These are phyloP conservation scores for Trametes villosa DNA, from an alignment of 768 basidiomycete species.

Conservation along the genomic window DNA sequence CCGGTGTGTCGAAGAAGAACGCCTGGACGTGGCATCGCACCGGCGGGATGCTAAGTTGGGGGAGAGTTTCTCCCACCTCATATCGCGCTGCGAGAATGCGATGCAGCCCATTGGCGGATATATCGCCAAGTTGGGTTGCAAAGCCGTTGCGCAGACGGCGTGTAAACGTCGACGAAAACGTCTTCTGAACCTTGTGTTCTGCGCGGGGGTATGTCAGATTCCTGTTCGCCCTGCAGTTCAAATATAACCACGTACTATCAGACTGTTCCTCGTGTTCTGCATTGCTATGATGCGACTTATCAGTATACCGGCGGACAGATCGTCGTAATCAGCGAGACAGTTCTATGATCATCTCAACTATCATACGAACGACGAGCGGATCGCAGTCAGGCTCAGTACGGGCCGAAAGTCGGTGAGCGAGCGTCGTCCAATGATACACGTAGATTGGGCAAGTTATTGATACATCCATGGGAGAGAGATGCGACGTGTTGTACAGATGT, in stretches of 20 bases:
- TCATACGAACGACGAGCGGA: background rate
- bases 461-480: conserved; percentile 4
- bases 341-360: background rate
- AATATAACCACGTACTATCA: background rate
- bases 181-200: background rate
- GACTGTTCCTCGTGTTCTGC: background rate
- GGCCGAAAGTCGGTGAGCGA: background rate
- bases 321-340: background rate
- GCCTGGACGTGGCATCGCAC: background rate
- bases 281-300: background rate
- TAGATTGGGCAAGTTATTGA: background rate
- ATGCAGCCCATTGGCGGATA: background rate
- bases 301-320: background rate
- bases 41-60: background rate
- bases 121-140: too few species aligned
- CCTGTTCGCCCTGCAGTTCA: too few species aligned
- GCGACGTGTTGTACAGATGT: background rate
- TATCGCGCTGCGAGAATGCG: background rate
- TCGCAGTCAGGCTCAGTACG: too few species aligned
- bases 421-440: background rate
- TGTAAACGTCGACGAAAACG: background rate
- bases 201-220: too few species aligned
- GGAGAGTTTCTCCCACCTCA: background rate
- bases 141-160: too few species aligned
- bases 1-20: background rate